Evolutionary conservation across 306 rosid species (phyloP), one percentile per base, ranked within the genome.

Genomic region (Cotoneaster glaucophyllus): DNA sequence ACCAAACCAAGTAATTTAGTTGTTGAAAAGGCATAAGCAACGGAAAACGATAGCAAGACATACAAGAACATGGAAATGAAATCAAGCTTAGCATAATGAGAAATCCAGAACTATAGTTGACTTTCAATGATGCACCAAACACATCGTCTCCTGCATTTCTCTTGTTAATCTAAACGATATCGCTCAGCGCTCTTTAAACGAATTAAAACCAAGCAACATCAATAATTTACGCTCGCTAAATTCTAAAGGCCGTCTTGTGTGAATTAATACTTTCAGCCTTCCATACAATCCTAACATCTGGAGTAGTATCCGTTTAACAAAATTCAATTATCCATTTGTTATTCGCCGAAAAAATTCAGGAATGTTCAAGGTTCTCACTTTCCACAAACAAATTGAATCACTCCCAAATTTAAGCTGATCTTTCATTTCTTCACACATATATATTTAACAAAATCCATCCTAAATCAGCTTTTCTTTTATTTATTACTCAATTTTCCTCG

Each of bases 1-100:
- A 14, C 56, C 71, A 71, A 48, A 32, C 17, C 52, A 75, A 83
- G 61, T 44, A 24, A 74, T 57, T 13, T 25, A 59, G 56, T 32
- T 24, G 8, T 31, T 3, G 29, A 6, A 45, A 45, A 70, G 15
- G 22, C 67, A 6, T 26, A 61, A 25, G 8, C 18, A 50, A 50
- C 54, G 8, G 10, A 19, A 19, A 24, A 32, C 7, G 37, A 48
- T 15, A 50, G 48, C 52, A 45, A 69, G 6, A 48, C 6, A 50
- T 25, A 13, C 13, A 32, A n/a, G 32, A 76, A 25, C 73, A 61
- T 5, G 8, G 31, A 4, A n/a, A 57, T 22, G 26, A 22, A 56
- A 57, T 57, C 63, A 57, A 57, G 15, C 63, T 52, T 4, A 57
- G 63, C 63, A 57, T 10, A 24, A n/a, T 11, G 15, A 53, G 24